Evolutionary conservation across 345 rosid genomes (phyloP).

Genomic region (Salix koriyanagi): DNA sequence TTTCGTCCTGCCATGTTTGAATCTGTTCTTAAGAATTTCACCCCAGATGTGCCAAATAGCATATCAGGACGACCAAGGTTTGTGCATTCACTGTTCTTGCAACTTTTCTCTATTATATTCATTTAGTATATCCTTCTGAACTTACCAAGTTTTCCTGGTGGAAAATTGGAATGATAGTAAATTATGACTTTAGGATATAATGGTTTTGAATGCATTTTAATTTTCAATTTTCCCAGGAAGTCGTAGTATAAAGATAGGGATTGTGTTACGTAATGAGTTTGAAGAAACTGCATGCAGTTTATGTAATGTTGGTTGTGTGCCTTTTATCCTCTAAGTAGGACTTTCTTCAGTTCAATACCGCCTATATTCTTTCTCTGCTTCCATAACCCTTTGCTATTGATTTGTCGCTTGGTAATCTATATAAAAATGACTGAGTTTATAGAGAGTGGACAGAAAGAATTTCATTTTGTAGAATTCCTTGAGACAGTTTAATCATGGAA

Average conservation of each 20-base stretch:
- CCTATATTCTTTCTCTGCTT: too few relatives aligned
- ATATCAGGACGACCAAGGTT: constrained; percentile 84
- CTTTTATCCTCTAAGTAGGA: too few relatives aligned
- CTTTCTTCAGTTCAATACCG: too few relatives aligned
- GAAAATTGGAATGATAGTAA: background rate
- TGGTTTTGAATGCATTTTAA: background rate
- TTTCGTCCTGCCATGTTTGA: constrained; percentile 81
- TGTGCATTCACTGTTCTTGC: constrained; percentile 11
- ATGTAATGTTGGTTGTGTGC: too few relatives aligned
- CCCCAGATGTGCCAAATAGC: constrained; percentile 78
- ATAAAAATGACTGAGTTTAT: too few relatives aligned
- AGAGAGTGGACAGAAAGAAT: too few relatives aligned
- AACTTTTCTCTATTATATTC: background rate
- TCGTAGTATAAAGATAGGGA: background rate
- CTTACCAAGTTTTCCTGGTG: background rate
- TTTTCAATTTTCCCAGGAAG: too few relatives aligned
- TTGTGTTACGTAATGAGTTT: background rate
- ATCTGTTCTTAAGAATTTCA: constrained; percentile 65
- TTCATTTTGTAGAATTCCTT: too few relatives aligned
- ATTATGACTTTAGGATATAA: background rate
- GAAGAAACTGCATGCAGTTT: too few relatives aligned
- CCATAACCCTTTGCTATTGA: too few relatives aligned
- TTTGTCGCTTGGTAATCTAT: too few relatives aligned
- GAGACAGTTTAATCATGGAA: too few relatives aligned
- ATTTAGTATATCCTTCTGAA: background rate